Conservation (phyloP, 352 stramenopile species). For the Globisporangium echinulatum region DNA sequence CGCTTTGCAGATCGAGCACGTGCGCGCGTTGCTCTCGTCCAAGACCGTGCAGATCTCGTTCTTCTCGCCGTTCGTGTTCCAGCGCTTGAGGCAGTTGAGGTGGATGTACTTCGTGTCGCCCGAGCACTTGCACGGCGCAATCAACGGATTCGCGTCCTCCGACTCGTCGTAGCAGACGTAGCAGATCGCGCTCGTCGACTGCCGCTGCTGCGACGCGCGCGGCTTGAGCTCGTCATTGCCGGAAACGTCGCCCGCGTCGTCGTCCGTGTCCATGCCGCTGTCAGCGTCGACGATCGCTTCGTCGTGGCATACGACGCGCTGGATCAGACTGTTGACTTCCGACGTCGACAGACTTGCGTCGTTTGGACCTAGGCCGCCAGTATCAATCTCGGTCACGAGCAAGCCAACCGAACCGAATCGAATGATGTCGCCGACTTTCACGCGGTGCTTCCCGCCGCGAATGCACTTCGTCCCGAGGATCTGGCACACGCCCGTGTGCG, state of each 20-base stretch:
- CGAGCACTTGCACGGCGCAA: slow-evolving; percentile 92
- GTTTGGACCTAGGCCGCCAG: slow-evolving; percentile 51
- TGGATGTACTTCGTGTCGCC: slow-evolving; percentile 96
- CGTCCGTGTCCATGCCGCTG: slow-evolving; percentile 81
- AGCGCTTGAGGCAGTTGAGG: slow-evolving; percentile 93
- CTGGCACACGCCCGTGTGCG: slow-evolving; percentile 82
- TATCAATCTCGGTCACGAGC: slow-evolving; percentile 83
- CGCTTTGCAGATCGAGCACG: slow-evolving; percentile 83
- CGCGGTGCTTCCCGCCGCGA: slow-evolving; percentile 72
- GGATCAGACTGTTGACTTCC: slow-evolving; percentile 76
- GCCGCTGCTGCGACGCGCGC: slow-evolving; percentile 54
- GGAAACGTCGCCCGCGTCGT: slow-evolving; percentile 75
- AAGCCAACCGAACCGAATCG: slow-evolving; percentile 78
- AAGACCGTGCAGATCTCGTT: slow-evolving; percentile 86
- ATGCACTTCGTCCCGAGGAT: slow-evolving; percentile 85
- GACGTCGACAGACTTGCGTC: slow-evolving; percentile 65
- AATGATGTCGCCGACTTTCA: slow-evolving; percentile 83
- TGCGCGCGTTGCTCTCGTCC: slow-evolving; percentile 78
- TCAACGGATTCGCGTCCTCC: slow-evolving; percentile 88
- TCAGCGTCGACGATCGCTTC: slow-evolving; percentile 72
- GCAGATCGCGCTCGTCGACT: slow-evolving; percentile 78
- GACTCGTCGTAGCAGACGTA: slow-evolving; percentile 87
- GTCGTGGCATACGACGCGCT: slow-evolving; percentile 78
- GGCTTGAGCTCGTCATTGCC: slow-evolving; percentile 83
- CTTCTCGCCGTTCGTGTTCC: slow-evolving; percentile 90